phyloP scores from a whole-genome alignment of 2,329 filamentous ascomycete genomes.

The Claviceps digitariae region DNA sequence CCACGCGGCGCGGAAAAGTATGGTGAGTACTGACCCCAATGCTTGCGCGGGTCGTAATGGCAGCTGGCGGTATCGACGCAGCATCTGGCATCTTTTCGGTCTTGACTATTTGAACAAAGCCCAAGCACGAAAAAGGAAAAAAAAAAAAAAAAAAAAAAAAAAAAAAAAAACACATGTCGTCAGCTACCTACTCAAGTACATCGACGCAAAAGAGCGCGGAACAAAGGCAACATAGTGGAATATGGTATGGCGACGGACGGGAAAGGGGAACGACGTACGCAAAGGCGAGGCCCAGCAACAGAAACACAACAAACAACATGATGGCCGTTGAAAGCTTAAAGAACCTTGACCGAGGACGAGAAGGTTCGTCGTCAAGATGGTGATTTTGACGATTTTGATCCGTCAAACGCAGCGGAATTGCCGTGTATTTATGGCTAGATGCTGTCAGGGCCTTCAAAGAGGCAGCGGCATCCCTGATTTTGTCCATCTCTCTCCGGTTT shows the following conservation, averaged over 20 bases:
- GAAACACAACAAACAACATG: constrained; percentile 7
- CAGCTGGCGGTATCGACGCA: constrained; percentile 26
- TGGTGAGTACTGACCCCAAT: constrained; percentile 81
- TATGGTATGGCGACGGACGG: not conserved
- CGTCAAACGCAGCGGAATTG: constrained; percentile 10
- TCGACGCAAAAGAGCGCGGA: not conserved
- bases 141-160: too few species aligned
- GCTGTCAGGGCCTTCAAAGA: constrained; percentile 10
- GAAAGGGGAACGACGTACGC: constrained; percentile 5
- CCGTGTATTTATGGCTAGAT: constrained; percentile 16
- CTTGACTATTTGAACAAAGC: constrained; percentile 1
- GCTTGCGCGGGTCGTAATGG: constrained; percentile 44
- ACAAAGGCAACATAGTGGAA: not conserved
- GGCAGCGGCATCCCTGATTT: constrained; percentile 1
- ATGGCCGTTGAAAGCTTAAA: constrained; percentile 8
- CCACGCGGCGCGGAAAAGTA: constrained; percentile 62
- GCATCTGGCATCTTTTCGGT: constrained; percentile 2
- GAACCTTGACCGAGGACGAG: constrained; percentile 4
- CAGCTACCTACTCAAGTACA: not conserved
- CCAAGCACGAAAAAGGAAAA: too few species aligned
- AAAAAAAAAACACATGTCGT: not conserved
- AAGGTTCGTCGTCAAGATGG: not conserved
- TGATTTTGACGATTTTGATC: not conserved
- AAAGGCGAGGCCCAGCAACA: constrained; percentile 8
- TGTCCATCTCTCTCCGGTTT: constrained; percentile 2